Conservation (phyloP, 345 rosid genomes). For the Carallia pectinifolia region DNA sequence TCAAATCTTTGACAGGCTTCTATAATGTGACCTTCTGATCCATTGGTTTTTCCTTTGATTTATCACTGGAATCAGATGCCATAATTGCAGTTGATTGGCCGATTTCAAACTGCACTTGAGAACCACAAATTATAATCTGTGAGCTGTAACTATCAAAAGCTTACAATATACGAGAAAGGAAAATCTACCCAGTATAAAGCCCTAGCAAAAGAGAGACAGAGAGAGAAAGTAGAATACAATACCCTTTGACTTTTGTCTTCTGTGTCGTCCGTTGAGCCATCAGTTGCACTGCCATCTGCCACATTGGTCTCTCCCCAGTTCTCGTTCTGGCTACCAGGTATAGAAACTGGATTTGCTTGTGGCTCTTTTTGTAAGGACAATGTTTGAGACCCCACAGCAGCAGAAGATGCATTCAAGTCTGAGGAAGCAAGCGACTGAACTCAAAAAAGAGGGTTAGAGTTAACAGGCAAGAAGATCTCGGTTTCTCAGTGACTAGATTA, state of each 20-base stretch:
- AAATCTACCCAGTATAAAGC: too few relatives aligned
- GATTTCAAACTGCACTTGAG: constrained; percentile 60
- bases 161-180: neutral
- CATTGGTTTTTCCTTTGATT: constrained; percentile 71
- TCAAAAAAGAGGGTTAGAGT: neutral
- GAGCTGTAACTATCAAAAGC: constrained; percentile 13
- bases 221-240: constrained; percentile 5
- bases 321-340: constrained; percentile 44
- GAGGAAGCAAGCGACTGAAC: constrained; percentile 38
- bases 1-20: neutral
- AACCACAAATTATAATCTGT: constrained; percentile 10
- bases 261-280: constrained; percentile 81
- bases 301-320: constrained; percentile 62
- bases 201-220: neutral
- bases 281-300: constrained; percentile 87
- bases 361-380: constrained; percentile 37
- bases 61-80: constrained; percentile 84
- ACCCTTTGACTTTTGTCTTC: constrained; percentile 86
- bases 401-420: constrained; percentile 33
- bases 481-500: constrained; percentile 7
- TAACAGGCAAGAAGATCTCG: constrained; percentile 10
- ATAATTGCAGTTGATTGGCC: constrained; percentile 43
- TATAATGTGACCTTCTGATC: constrained; percentile 74
- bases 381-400: constrained; percentile 33
- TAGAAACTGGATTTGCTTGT: constrained; percentile 40